phyloP scores from a whole-genome alignment of 2,329 filamentous ascomycete species.

The Cladophialophora immunda region DNA sequence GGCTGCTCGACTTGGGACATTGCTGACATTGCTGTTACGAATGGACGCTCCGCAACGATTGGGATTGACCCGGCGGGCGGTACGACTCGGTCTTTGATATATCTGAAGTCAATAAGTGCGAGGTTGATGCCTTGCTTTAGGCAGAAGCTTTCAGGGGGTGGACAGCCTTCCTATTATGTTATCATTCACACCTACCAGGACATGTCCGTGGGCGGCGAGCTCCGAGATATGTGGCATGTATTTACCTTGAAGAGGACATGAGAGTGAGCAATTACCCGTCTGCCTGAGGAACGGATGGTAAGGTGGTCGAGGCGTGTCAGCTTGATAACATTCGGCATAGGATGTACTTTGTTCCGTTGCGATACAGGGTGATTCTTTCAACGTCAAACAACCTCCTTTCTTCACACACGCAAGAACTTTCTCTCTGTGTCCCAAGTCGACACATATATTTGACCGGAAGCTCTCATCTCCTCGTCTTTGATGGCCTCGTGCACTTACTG shows the following conservation, averaged over 20 bases:
- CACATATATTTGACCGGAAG: too few relatives aligned
- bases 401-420: too few relatives aligned
- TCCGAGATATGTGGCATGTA: slow-evolving; percentile 1
- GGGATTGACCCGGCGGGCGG: background rate
- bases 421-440: too few relatives aligned
- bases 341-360: slow-evolving; percentile 1
- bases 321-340: background rate
- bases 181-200: background rate
- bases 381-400: too few relatives aligned
- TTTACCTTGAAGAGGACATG: background rate
- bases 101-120: background rate
- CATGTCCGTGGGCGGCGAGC: slow-evolving; percentile 13
- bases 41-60: background rate
- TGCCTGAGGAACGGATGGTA: background rate
- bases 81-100: background rate
- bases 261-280: background rate
- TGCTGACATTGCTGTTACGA: too few relatives aligned
- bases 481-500: too few relatives aligned
- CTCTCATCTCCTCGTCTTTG: too few relatives aligned
- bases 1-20: slow-evolving; percentile 16
- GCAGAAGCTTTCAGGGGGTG: slow-evolving; percentile 14
- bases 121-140: background rate
- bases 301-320: background rate
- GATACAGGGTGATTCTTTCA: too few relatives aligned
- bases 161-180: background rate